Base-by-base conservation (phyloP, 352 stramenopile genomes). In the Globisporangium spinosum region DNA sequence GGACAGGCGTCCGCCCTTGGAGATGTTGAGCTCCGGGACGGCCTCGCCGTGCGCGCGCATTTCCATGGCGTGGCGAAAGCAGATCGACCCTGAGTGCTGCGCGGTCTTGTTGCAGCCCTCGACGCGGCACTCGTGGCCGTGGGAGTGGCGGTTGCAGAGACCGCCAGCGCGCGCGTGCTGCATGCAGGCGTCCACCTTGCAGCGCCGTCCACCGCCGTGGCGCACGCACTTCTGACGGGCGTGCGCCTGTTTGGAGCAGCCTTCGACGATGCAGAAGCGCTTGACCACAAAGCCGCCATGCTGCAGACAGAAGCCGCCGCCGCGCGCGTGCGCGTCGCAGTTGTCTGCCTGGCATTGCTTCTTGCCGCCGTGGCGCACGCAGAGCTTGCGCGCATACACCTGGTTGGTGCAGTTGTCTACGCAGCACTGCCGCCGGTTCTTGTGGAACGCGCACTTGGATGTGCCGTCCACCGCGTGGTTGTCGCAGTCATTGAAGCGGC, bases 331-430 rank as follows among this genome's bases (percentile, higher is more conserved):
- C 10, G 83, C 83, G 57, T 90, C 82, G 71, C 85, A 94, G 60
- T 78, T 80, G 54, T 91, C 83, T 5, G 81, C 80, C 56, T 91
- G 82, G 61, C 85, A 94, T 64, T 91, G 82, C 65, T 90, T 90
- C 72, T 91, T 91, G 40, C 85, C 85, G 56, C 85, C 85, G 67
- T 94, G 85, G 47, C 85, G 85, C 59, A 94, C 85, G 66, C 85
- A 94, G 43, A 94, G 70, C 69, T 92, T 90, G 45, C 85, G 85
- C 62, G 85, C 85, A 68, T 92, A 91, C 22, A 94, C 85, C 71
- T 94, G 85, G 74, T 94, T 94, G 12, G 82, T 92, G 73, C 85
- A 94, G 72, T 89, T 90, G 35, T 82, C 78, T 22, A 91, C 81
- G 72, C 80, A 90, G 73, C 85, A 94, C 64, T 91, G 81, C 35